Conservation (phyloP, 495 filamentous ascomycete genomes). For the Xylona heveae region DNA sequence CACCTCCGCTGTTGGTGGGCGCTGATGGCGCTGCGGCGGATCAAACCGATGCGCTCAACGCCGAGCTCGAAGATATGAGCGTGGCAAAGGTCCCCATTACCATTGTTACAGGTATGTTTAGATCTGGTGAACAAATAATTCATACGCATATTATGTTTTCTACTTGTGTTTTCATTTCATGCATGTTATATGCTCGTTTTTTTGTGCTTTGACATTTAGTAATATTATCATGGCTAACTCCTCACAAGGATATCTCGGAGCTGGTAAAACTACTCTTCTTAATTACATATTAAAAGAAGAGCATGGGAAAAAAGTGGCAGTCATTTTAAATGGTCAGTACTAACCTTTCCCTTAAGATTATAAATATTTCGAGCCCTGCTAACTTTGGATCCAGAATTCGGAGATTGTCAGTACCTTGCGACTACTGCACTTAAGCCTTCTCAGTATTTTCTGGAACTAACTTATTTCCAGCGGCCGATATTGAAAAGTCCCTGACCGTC, state of each 20-base stretch:
- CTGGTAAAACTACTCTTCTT: constrained; percentile 85
- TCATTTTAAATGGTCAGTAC: constrained; percentile 75
- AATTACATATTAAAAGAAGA: constrained; percentile 89
- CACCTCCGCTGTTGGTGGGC: constrained; percentile 51
- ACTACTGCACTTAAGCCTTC: neutral
- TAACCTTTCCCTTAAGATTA: constrained; percentile 2
- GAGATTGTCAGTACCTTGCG: constrained; percentile 72
- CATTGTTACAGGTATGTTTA: constrained; percentile 58
- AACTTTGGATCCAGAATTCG: constrained; percentile 45
- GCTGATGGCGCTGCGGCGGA: constrained; percentile 13
- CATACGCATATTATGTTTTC: constrained; percentile 4
- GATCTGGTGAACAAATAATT: too few species aligned
- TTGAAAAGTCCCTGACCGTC: constrained; percentile 82
- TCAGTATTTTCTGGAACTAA: neutral
- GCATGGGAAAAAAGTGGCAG: constrained; percentile 92
- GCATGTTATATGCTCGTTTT: constrained; percentile 18
- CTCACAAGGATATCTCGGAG: constrained; percentile 81
- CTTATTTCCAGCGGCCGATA: constrained; percentile 46
- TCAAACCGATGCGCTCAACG: constrained; percentile 7
- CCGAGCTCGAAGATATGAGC: constrained; percentile 23
- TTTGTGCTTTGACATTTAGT: neutral
- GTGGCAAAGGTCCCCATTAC: constrained; percentile 71
- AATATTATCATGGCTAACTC: constrained; percentile 1
- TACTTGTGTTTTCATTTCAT: constrained; percentile 3
- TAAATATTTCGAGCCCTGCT: constrained; percentile 3